Evolutionary conservation across 2,329 filamentous ascomycete genomes (phyloP).

Genomic region (Orbilia quercus): DNA sequence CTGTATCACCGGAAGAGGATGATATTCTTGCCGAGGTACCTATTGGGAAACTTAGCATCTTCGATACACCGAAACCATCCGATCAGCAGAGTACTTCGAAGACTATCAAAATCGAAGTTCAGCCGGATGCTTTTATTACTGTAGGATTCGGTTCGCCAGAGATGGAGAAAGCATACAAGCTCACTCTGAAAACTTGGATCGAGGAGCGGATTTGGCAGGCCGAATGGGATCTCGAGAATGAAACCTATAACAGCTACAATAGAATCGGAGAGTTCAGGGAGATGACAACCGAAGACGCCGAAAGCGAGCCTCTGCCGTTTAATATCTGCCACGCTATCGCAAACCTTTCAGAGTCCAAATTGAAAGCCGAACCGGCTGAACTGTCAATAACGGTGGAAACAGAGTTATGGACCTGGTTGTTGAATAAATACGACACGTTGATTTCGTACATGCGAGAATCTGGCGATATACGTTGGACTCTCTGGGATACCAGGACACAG

Average conservation of each 20-base stretch:
- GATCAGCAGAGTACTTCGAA: not conserved
- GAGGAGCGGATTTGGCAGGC: slow-evolving; percentile 12
- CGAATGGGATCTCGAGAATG: slow-evolving; percentile 17
- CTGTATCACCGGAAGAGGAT: not conserved
- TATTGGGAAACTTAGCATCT: slow-evolving; percentile 8
- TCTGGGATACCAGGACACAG: slow-evolving; percentile 14
- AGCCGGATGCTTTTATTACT: not conserved
- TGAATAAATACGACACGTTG: slow-evolving; percentile 19
- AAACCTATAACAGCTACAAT: not conserved
- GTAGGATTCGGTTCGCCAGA: slow-evolving; percentile 22
- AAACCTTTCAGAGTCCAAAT: not conserved
- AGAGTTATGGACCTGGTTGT: slow-evolving; percentile 34
- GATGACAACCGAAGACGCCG: not conserved
- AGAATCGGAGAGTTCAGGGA: slow-evolving; percentile 5
- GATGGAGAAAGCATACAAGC: slow-evolving; percentile 37
- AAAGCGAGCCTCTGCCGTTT: slow-evolving; percentile 11
- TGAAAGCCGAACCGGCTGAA: not conserved
- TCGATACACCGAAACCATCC: not conserved
- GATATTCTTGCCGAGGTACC: not conserved
- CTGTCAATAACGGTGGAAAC: not conserved
- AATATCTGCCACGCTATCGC: slow-evolving; percentile 19
- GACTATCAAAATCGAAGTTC: slow-evolving; percentile 10
- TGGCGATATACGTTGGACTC: slow-evolving; percentile 16
- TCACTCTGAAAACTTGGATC: slow-evolving; percentile 26
- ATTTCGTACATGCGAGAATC: slow-evolving; percentile 32